These are phyloP conservation scores for Neohortaea acidophila DNA, from an alignment of 495 filamentous ascomycete genomes.

Conservation along the genomic window DNA sequence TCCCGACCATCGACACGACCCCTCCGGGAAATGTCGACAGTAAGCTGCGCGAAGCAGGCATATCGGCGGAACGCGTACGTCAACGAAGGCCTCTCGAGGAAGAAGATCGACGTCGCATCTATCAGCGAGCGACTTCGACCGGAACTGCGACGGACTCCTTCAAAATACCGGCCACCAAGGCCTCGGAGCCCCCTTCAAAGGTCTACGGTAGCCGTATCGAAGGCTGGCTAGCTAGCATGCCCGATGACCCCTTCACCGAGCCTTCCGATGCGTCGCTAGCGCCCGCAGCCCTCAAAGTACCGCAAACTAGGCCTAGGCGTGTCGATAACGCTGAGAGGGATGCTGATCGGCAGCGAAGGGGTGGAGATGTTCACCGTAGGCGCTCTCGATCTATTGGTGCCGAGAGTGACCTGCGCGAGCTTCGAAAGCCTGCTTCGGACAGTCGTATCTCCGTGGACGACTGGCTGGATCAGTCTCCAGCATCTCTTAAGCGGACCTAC, in stretches of 20 bases:
- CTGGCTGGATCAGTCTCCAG: constrained; percentile 2
- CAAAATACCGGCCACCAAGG: neutral
- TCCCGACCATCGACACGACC: no score
- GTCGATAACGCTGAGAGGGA: constrained; percentile 3
- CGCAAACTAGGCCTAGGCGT: constrained; percentile 9
- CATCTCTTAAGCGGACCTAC: constrained; percentile 20
- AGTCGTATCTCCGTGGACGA: constrained; percentile 6
- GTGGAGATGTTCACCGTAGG: no score
- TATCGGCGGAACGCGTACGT: no score
- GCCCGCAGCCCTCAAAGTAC: constrained; percentile 8
- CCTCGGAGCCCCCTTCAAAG: constrained; percentile 1
- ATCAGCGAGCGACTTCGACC: no score
- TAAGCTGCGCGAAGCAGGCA: no score
- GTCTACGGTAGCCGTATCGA: constrained; percentile 25
- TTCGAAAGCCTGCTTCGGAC: no score
- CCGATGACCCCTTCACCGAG: constrained; percentile 25
- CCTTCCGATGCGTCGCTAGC: constrained; percentile 6
- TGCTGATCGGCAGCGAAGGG: constrained; percentile 1
- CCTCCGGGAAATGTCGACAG: no score
- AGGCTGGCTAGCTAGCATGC: constrained; percentile 25
- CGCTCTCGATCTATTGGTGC: no score
- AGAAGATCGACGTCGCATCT: no score
- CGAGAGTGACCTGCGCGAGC: no score
- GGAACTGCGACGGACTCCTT: no score
- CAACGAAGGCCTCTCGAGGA: no score